These are phyloP conservation scores for Pichia sp. DNA, from an alignment of 1,139 yeast species.

Conservation along the genomic window DNA sequence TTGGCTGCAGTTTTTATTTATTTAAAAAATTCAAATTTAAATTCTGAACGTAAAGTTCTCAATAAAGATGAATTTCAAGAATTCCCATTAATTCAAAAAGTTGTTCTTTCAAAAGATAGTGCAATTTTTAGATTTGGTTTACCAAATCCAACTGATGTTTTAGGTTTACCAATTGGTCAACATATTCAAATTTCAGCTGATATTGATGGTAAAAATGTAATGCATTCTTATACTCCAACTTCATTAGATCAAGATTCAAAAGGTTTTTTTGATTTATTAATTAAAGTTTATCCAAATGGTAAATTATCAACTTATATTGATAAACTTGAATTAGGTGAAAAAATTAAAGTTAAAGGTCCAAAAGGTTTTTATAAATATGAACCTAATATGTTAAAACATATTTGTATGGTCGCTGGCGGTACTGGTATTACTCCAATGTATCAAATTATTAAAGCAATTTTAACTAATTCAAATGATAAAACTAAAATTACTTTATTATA, in stretches of 20 bases:
- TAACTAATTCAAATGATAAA: conserved; percentile 72
- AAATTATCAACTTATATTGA: conserved; percentile 77
- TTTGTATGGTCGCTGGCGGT: conserved; percentile 94
- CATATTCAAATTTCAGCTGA: conserved; percentile 75
- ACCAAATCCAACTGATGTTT: conserved; percentile 64
- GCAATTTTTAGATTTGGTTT: conserved; percentile 81
- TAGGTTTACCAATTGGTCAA: conserved; percentile 94
- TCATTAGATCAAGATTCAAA: conserved; percentile 71
- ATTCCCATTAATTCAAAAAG: conserved; percentile 79
- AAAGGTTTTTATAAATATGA: conserved; percentile 85
- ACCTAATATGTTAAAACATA: conserved; percentile 68
- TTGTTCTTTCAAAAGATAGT: conserved; percentile 72
- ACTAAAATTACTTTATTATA: conserved; percentile 76
- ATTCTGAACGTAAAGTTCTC: conserved; percentile 45
- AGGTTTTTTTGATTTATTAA: conserved; percentile 84
- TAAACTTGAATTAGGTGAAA: conserved; percentile 61
- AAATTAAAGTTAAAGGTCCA: conserved; percentile 80
- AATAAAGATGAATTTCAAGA: conserved; percentile 64
- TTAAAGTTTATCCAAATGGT: conserved; percentile 90
- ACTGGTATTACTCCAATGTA: conserved; percentile 94
- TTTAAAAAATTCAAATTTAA: conserved; percentile 28
- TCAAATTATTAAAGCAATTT: conserved; percentile 70
- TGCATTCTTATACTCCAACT: conserved; percentile 91
- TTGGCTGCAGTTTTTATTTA: conserved; percentile 39
- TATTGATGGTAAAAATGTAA: conserved; percentile 74